Evolutionary conservation across 257 asterid genomes (phyloP).

Genomic region (Catharanthus roseus): DNA sequence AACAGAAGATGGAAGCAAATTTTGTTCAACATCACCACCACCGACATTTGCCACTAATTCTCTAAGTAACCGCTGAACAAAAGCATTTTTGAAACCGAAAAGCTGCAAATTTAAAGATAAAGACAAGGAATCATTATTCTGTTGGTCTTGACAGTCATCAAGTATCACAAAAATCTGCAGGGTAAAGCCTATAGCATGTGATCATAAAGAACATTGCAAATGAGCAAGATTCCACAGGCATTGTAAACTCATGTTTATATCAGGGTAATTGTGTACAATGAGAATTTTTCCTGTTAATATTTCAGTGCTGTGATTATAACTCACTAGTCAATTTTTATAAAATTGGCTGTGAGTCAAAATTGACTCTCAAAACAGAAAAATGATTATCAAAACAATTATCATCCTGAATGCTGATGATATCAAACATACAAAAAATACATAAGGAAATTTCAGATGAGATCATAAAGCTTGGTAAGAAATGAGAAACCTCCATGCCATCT

Average conservation of each 20-base stretch:
- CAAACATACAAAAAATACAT: not conserved
- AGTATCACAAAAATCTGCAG: not conserved
- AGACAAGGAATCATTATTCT: slow-evolving; percentile 4
- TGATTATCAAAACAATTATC: no score
- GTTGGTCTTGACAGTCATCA: not conserved
- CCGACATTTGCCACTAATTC: slow-evolving; percentile 72
- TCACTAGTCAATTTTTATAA: not conserved
- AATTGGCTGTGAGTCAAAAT: not conserved
- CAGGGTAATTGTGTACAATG: not conserved
- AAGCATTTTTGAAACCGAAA: slow-evolving; percentile 81
- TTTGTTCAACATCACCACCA: slow-evolving; percentile 49
- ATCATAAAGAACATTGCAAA: not conserved
- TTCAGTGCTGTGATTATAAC: not conserved
- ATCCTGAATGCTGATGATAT: no score
- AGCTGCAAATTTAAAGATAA: slow-evolving; percentile 49
- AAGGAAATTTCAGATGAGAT: not conserved
- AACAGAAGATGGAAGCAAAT: slow-evolving; percentile 28
- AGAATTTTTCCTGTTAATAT: not conserved
- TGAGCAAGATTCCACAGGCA: not conserved
- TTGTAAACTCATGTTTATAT: not conserved
- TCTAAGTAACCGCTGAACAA: slow-evolving; percentile 79
- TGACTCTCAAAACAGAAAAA: not conserved
- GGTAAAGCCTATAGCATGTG: not conserved
- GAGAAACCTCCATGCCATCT: slow-evolving; percentile 74
- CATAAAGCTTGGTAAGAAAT: slow-evolving; percentile 5